Conservation (phyloP, 23 red algal genomes). For the Gracilaria domingensis region DNA sequence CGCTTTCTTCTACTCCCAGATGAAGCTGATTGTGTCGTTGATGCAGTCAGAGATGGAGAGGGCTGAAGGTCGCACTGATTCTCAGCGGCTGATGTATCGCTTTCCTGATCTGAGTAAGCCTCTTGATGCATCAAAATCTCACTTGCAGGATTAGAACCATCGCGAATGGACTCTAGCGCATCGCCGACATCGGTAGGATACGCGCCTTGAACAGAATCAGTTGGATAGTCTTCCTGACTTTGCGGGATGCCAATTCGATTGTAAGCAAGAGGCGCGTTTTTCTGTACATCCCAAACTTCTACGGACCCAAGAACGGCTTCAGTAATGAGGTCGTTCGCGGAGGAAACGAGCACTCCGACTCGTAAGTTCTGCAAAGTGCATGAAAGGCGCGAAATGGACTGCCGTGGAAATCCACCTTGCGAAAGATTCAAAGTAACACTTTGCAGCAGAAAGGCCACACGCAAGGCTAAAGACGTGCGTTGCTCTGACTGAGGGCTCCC, state of each 20-base stretch:
- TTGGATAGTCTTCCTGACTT: background rate
- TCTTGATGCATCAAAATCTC: conserved; percentile 48
- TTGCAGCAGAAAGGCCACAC: conserved; percentile 60
- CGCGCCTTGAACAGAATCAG: conserved; percentile 4
- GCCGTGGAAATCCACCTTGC: conserved; percentile 47
- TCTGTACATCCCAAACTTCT: conserved; percentile 58
- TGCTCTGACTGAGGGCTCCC: background rate
- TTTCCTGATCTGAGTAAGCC: conserved; percentile 16
- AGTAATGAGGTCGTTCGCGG: conserved; percentile 25
- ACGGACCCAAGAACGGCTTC: conserved; percentile 64
- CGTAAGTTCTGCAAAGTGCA: conserved; percentile 55
- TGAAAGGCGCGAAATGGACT: conserved; percentile 16
- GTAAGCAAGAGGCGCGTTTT: conserved; percentile 49
- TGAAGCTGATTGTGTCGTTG: background rate
- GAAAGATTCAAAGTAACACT: conserved; percentile 54
- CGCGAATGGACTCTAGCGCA: conserved; percentile 61
- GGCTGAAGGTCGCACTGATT: background rate
- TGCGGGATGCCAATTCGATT: conserved; percentile 14
- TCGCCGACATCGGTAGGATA: conserved; percentile 54
- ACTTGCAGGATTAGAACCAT: conserved; percentile 66
- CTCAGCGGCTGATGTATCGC: background rate
- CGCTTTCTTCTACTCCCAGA: conserved; percentile 7
- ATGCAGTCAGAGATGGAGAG: background rate
- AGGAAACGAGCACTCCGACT: conserved; percentile 41
- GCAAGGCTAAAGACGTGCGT: background rate